These are phyloP conservation scores for Fistulifera solaris DNA, from an alignment of 108 stramenopile species.

Conservation along the genomic window DNA sequence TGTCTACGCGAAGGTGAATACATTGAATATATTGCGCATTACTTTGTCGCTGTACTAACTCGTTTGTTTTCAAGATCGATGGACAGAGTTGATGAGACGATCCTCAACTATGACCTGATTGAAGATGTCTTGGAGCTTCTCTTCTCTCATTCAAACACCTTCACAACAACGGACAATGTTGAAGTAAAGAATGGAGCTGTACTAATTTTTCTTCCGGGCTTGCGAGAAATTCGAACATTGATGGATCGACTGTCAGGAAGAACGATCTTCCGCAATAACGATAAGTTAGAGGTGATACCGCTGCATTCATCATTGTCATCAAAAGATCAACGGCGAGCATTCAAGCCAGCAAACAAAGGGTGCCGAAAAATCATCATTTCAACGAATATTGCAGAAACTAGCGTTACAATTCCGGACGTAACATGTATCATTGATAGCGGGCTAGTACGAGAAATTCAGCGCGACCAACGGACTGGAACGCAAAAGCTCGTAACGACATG, in stretches of 20 bases:
- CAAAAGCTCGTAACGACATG: conserved; percentile 58
- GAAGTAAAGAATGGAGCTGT: conserved; percentile 48
- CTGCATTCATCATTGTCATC: conserved; percentile 69
- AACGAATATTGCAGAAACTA: conserved; percentile 44
- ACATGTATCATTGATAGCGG: conserved; percentile 77
- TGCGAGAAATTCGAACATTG: conserved; percentile 85
- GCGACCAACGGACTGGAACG: conserved; percentile 56
- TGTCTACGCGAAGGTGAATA: conserved; percentile 36
- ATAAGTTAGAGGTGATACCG: conserved; percentile 47
- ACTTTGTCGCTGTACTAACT: neutral
- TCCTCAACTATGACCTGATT: conserved; percentile 67
- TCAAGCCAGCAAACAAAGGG: conserved; percentile 30
- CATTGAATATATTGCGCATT: neutral
- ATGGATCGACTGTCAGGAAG: conserved; percentile 52
- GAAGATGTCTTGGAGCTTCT: conserved; percentile 57
- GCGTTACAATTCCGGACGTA: conserved; percentile 92
- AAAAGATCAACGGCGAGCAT: conserved; percentile 62
- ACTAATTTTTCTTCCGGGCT: conserved; percentile 88
- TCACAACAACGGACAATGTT: conserved; percentile 22
- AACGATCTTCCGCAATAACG: conserved; percentile 29
- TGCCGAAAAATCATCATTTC: conserved; percentile 75
- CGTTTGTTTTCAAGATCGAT: conserved; percentile 25
- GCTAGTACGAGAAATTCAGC: conserved; percentile 59
- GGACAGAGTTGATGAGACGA: conserved; percentile 62
- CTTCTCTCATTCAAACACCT: conserved; percentile 5